phyloP scores from a whole-genome alignment of 371 early-diverging fungal species.

The Lichtheimia ramosa region DNA sequence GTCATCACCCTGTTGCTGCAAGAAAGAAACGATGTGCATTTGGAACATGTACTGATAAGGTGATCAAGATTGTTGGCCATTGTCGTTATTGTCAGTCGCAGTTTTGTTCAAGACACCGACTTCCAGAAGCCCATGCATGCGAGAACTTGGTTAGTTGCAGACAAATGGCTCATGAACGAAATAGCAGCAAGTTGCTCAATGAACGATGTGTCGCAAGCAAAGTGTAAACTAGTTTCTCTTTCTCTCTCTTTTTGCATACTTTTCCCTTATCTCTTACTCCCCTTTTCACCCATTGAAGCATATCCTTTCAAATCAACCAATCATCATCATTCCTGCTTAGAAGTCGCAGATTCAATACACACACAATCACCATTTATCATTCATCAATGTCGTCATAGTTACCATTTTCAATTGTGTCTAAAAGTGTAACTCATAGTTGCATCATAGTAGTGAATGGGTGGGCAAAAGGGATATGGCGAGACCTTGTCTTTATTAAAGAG shows the following conservation, averaged over 20 bases:
- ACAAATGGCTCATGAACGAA: slow-evolving; percentile 49
- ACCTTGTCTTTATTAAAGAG: too few relatives aligned
- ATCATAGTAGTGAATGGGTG: too few relatives aligned
- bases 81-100: slow-evolving; percentile 48
- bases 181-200: slow-evolving; percentile 53
- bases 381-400: too few relatives aligned
- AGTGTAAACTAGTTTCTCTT: slow-evolving; percentile 30
- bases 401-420: too few relatives aligned
- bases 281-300: neutral
- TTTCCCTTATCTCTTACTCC: neutral
- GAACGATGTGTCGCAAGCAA: slow-evolving; percentile 72
- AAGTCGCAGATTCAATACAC: too few relatives aligned
- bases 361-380: too few relatives aligned
- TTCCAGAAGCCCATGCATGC: slow-evolving; percentile 74
- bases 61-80: slow-evolving; percentile 46
- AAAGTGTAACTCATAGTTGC: too few relatives aligned
- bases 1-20: neutral
- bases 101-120: slow-evolving; percentile 64
- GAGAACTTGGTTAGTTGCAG: slow-evolving; percentile 58
- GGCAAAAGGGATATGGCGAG: too few relatives aligned
- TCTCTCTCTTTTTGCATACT: neutral
- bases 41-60: slow-evolving; percentile 39
- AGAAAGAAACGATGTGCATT: slow-evolving; percentile 38
- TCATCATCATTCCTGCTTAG: too few relatives aligned
- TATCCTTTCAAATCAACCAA: too few relatives aligned